Percentiles rank a stretch among this genome's conserved stretches.
phyloP scores from a whole-genome alignment of 169 alveolate genomes.

The Perkinsus olseni region DNA sequence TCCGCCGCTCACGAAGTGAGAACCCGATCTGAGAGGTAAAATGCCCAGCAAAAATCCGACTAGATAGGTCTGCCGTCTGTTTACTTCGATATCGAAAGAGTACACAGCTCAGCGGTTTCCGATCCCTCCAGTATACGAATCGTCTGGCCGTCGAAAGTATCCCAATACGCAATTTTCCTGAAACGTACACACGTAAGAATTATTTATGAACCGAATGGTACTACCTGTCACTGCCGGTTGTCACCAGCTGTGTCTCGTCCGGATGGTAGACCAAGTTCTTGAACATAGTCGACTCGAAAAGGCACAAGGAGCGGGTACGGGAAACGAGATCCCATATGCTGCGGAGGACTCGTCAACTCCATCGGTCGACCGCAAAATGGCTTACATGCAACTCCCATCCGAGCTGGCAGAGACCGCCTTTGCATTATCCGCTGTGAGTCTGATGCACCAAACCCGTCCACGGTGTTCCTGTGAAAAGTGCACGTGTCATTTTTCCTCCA shows the following conservation, averaged over 20 bases:
- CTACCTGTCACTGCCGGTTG: conserved; percentile 80
- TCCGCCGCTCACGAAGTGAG: conserved; percentile 69
- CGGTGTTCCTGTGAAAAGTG: conserved; percentile 50
- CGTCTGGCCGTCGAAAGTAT: conserved; percentile 75
- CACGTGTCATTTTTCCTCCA: neutral
- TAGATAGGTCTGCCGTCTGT: neutral
- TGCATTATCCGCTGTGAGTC: conserved; percentile 21
- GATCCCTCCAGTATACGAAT: conserved; percentile 77
- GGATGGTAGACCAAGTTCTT: conserved; percentile 75
- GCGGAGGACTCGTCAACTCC: neutral
- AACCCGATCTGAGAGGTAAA: conserved; percentile 41
- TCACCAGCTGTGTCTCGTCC: conserved; percentile 76
- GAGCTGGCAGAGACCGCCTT: conserved; percentile 12
- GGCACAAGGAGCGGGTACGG: conserved; percentile 60
- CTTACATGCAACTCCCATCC: neutral
- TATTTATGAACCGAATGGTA: neutral
- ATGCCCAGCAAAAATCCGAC: neutral
- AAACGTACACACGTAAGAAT: neutral
- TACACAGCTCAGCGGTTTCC: conserved; percentile 71
- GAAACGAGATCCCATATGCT: neutral
- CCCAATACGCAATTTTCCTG: conserved; percentile 69
- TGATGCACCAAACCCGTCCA: conserved; percentile 66
- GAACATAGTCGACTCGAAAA: conserved; percentile 76
- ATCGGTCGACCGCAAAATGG: neutral
- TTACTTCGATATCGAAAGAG: conserved; percentile 58